A percentile compares a stretch with the other conserved stretches of the same genome.
Evolutionary conservation across 192 early-diverging fungal genomes (phyloP).

Genomic region (Coemansia sp.): DNA sequence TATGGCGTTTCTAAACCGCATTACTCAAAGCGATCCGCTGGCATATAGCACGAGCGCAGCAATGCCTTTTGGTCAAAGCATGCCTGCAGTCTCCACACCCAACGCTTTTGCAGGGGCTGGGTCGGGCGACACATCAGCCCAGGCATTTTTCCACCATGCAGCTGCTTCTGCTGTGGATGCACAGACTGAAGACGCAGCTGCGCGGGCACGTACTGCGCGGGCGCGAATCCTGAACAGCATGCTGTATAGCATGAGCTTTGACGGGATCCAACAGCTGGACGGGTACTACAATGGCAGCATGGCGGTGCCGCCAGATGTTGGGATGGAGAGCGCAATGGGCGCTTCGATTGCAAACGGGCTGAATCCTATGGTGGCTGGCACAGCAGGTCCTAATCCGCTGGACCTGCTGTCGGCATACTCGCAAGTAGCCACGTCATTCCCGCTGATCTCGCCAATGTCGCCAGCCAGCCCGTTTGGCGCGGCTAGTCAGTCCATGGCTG

Average conservation of each 20-base stretch:
- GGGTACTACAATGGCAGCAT: slow-evolving; percentile 30
- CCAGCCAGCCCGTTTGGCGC: slow-evolving; percentile 6
- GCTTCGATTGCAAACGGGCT: slow-evolving; percentile 3
- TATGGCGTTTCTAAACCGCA: slow-evolving; percentile 12
- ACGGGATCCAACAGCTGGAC: slow-evolving; percentile 47
- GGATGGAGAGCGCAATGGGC: not conserved
- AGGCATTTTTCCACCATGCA: not conserved
- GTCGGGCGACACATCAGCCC: not conserved
- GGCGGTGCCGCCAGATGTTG: slow-evolving; percentile 2
- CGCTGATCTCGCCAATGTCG: slow-evolving; percentile 18
- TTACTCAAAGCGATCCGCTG: slow-evolving; percentile 6
- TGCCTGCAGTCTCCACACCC: not conserved
- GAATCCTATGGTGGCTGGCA: slow-evolving; percentile 22
- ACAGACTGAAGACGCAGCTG: not conserved
- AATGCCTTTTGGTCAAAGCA: slow-evolving; percentile 1
- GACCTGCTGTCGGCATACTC: slow-evolving; percentile 1
- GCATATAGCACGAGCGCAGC: slow-evolving; percentile 7
- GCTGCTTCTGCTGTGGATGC: not conserved
- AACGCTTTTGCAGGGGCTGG: not conserved
- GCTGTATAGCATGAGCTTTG: slow-evolving; percentile 43
- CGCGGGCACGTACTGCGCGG: slow-evolving; percentile 6
- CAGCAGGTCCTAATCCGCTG: not conserved
- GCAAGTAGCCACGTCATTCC: slow-evolving; percentile 3
- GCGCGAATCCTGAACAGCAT: slow-evolving; percentile 29
- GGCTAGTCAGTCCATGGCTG: not conserved